Evolutionary conservation across 345 rosid genomes (phyloP), one percentile per base, ranked within the genome.

Genomic region (Trapa bicornis): DNA sequence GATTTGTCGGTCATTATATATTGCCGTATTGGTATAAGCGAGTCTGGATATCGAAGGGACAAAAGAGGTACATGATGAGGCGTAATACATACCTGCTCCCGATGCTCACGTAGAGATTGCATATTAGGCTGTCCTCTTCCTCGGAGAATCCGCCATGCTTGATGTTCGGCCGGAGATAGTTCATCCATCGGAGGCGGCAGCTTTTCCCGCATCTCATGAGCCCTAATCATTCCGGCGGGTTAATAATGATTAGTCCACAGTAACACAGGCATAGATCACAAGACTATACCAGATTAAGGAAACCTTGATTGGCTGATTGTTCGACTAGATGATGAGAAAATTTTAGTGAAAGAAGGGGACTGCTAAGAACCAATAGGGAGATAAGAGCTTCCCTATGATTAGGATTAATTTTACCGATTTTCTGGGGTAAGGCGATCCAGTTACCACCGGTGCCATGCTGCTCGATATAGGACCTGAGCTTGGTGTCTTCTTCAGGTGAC

Each of bases 401-500:
- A 22, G 29, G 29, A 22, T 52, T 52, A 5, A 52, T 2, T 11
- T 47, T 81, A 90, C 97, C 97, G 7, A 86, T 86, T 77, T 82
- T 88, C 5, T 77, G 84, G 50, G 92, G 97, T 75, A 90, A 82
- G 61, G 95, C 80, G 68, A 88, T 90, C 97, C 97, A 90, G 70
- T 86, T 88, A 45, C 89, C 91, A 33, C 84, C 92, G 62, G 92
- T 88, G 14, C 90, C 95, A 42, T 87, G 73, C 72, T 78, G 74
- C 68, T 87, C 81, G 43, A 90, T 83, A 62, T 80, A 87, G 5
- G 81, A 77, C 71, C 83, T 88, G 73, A 90, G 97, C 75, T 80
- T 70, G 47, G 86, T 84, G 71, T 90, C 97, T 81, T 90, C 97
- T 65, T 86, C 90, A 56, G 97, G 87, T 33, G 95, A 90, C 97